These are phyloP conservation scores for Monosporozyma aquatica DNA, from an alignment of 805 yeast genomes.

Conservation along the genomic window DNA sequence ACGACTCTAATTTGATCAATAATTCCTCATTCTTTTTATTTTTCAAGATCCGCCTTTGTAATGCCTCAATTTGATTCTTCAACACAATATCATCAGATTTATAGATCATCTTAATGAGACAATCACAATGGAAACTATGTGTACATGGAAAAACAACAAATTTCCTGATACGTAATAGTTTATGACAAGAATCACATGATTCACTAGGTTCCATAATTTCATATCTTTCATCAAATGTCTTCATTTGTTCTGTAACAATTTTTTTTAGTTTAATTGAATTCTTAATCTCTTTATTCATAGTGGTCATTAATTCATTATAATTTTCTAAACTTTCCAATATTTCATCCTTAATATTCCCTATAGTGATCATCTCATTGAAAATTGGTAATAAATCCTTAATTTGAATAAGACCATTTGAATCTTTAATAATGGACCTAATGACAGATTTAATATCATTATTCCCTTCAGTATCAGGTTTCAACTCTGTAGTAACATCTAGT, in stretches of 20 bases:
- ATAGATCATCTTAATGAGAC: constrained; percentile 56
- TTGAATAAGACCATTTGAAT: constrained; percentile 43
- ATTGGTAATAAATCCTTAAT: constrained; percentile 78
- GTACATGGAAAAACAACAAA: constrained; percentile 82
- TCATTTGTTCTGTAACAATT: constrained; percentile 52
- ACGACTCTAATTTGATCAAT: constrained; percentile 39
- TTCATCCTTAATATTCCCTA: constrained; percentile 77
- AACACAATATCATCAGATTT: constrained; percentile 58
- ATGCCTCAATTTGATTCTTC: constrained; percentile 49
- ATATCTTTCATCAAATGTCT: constrained; percentile 42
- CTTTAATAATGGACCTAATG: constrained; percentile 32
- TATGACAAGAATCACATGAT: constrained; percentile 65
- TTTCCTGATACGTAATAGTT: constrained; percentile 59
- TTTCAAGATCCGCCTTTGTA: constrained; percentile 20
- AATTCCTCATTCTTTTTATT: constrained; percentile 14
- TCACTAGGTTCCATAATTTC: constrained; percentile 75
- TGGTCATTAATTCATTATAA: constrained; percentile 57
- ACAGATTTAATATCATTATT: constrained; percentile 25
- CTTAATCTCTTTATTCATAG: constrained; percentile 64
- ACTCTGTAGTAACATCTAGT: constrained; percentile 4
- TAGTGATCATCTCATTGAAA: constrained; percentile 74
- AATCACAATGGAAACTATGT: constrained; percentile 84
- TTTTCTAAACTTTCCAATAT: constrained; percentile 69
- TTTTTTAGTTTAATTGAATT: constrained; percentile 55
- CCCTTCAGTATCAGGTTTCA: constrained; percentile 6